Base-by-base conservation (phyloP, 177 flowering plant genomes). In the Vitis hybrid region DNA sequence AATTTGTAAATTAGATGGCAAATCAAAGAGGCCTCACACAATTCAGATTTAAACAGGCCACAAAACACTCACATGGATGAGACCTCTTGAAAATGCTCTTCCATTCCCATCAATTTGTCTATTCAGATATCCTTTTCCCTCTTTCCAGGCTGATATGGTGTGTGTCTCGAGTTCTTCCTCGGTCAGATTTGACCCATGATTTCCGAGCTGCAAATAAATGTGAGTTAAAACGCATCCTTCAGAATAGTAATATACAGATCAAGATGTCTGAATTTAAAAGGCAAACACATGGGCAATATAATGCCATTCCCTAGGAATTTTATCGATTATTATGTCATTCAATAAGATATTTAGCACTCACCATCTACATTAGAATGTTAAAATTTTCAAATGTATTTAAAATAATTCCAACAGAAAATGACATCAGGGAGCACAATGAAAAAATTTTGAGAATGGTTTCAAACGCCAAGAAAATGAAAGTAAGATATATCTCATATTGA, bases 101-200 rank as follows among this genome's bases (percentile, higher is more conserved):
- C 83, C 84, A 73, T 73, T 73, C 24, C 82, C 90, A 74, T 84
- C 90, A 65, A 76, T 60, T 76, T 84, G 93, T 73, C 87, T 80
- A 64, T 74, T 82, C 52, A 91, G 64, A 59, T 84, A 81, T 66
- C 80, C 73, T 75, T 91, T 92, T 68, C 88, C 92, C 68, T 88
- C 95, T 80, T 94, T 94, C 98, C 98, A 94, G 55, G 95, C 97
- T 71, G 94, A 83, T 74, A 94, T 91, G 47, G 95, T 83, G 71
- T 92, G 98, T 70, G 94, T 94, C 73, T 91, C 98, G 58, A 94
- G 97, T 79, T 94, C 98, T 82, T 94, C 98, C 80, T 92, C 97
- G 1, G 97, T 88, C 81, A 94, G 73, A 81, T 87, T 92, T 74
- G 97, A 85, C 3, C 95, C 97, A 81, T 83, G 86, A 74, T 73